These are phyloP conservation scores for Phaeotremella skinneri DNA, from an alignment of 768 basidiomycete species.

Conservation along the genomic window DNA sequence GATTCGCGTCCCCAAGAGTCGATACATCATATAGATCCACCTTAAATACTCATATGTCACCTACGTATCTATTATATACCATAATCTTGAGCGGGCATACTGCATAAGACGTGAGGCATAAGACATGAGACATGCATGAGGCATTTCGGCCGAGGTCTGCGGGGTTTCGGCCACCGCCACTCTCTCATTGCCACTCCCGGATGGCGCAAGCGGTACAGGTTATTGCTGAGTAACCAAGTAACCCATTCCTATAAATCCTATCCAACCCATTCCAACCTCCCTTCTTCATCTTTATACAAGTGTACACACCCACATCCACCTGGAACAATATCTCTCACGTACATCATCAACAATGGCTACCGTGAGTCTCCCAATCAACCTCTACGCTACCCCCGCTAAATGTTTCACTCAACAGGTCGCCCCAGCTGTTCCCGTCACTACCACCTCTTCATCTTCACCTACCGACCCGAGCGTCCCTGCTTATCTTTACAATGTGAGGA, in stretches of 20 bases:
- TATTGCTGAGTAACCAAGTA: not conserved
- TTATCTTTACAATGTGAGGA: constrained; percentile 49
- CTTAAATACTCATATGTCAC: no score
- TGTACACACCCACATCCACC: not conserved
- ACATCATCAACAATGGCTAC: not conserved
- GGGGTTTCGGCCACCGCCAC: not conserved
- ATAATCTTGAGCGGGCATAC: no score
- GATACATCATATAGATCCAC: no score
- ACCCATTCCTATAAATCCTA: not conserved
- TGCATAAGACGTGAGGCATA: no score
- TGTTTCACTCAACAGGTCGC: no score
- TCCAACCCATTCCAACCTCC: not conserved
- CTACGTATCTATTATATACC: no score
- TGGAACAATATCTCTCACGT: not conserved
- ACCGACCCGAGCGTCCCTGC: constrained; percentile 36
- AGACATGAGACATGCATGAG: no score
- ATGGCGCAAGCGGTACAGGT: not conserved
- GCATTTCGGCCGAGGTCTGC: not conserved
- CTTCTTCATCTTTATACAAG: not conserved
- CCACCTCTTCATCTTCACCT: not conserved
- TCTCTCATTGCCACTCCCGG: not conserved
- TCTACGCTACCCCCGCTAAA: no score
- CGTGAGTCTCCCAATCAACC: not conserved
- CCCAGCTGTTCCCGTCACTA: not conserved
- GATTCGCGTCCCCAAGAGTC: no score